phyloP scores from a whole-genome alignment of 495 filamentous ascomycete genomes.

The Friedmanniomyces simplex region DNA sequence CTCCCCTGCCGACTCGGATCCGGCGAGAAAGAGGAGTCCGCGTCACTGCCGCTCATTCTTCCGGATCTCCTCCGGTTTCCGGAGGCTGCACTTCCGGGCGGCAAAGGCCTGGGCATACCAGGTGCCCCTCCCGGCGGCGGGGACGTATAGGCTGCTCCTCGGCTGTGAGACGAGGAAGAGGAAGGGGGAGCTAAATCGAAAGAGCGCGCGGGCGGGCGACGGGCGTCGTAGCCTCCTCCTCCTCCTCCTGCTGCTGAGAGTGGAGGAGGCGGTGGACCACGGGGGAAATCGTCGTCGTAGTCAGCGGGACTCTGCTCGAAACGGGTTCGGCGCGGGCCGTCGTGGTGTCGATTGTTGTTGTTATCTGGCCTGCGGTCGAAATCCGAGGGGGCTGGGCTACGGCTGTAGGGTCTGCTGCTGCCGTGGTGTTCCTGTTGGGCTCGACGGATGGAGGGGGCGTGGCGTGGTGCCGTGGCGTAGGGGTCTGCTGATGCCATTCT shows the following conservation, averaged over 20 bases:
- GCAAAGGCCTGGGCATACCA: too few species aligned
- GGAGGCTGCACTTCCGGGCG: too few species aligned
- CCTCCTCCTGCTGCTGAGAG: not conserved
- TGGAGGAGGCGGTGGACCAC: too few species aligned
- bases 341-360: not conserved
- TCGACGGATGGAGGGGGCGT: not conserved
- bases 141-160: too few species aligned
- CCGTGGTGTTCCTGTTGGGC: not conserved
- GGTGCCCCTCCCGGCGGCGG: too few species aligned
- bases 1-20: slow-evolving; percentile 1
- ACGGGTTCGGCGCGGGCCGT: slow-evolving; percentile 1
- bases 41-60: slow-evolving; percentile 10
- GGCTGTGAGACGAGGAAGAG: too few species aligned
- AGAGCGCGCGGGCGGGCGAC: not conserved
- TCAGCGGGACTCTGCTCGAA: slow-evolving; percentile 4
- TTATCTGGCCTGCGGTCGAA: not conserved
- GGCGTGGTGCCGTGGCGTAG: not conserved
- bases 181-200: too few species aligned
- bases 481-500: not conserved
- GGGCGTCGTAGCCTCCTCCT: not conserved
- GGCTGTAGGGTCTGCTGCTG: slow-evolving; percentile 2
- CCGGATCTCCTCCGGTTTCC: not conserved
- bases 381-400: not conserved
- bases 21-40: not conserved
- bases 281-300: not conserved